Base-by-base conservation (phyloP, 176 grass and related monocot species). In the Pontederia crassipes region DNA sequence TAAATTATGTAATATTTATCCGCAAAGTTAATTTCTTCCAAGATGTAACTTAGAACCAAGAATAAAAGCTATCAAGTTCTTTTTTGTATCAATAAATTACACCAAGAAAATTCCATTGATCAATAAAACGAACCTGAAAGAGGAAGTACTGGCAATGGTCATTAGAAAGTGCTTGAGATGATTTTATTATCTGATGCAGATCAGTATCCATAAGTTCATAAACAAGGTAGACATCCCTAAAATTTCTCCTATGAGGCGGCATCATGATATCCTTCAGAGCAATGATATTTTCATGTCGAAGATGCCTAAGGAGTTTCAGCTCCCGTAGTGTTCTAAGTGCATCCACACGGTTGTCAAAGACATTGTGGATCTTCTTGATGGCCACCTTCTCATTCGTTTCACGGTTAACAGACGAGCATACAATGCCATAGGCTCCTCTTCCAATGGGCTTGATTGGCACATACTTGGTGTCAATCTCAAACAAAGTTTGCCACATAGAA, bases 261-360 rank as follows among this genome's bases (percentile, higher is more conserved):
- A 79, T 87, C 84, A 87, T 87, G 77, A 87, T 82, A 66, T 87
- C 84, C 67, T 87, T 87, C 66, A 87, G 14, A 63, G 79, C 76
- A 73, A 87, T 87, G 35, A 87, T 79, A 83, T 87, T 87, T 40
- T 87, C 79, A 10, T 87, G 79, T 28, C 58, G 78, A 52, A 87
- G 66, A 83, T 87, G 79, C 46, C 79, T 70, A 11, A 87, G 84
- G 35, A 87, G 78, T 71, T 83, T 87, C 20, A 87, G 61, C 74
- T 87, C 84, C 46, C 79, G 71, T 62, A 87, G 68, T 24, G 79
- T 82, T 52, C 84, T 75, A 55, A 87, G 62, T 51, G 84, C 84
- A 76, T 82, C 75, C 35, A 87, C 72, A 61, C 75, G 75, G 49
- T 87, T 83, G 68, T 87, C 84, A 6, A 87, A 87, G 28, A 79